These are phyloP conservation scores for Cicer pinnatifidum DNA, from an alignment of 306 rosid species.

Conservation along the genomic window DNA sequence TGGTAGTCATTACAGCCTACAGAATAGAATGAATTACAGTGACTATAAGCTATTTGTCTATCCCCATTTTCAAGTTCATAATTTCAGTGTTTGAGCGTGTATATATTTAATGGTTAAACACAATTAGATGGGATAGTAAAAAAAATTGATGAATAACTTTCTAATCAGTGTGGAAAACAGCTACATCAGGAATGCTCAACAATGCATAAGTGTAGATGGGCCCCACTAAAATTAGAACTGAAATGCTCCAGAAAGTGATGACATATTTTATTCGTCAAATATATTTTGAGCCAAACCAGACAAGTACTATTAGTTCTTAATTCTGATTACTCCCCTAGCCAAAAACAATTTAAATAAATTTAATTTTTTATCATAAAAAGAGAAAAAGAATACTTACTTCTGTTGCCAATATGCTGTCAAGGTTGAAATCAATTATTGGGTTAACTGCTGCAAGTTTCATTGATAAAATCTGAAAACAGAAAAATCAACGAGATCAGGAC, in stretches of 20 bases:
- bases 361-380: background rate
- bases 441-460: constrained; percentile 93
- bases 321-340: constrained; percentile 26
- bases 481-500: constrained; percentile 44
- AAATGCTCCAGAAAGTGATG: constrained; percentile 15
- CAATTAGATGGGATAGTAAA: constrained; percentile 17
- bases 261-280: constrained; percentile 19
- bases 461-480: constrained; percentile 78
- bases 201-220: background rate
- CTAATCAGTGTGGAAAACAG: constrained; percentile 20
- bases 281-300: constrained; percentile 17
- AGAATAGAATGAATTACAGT: constrained; percentile 20
- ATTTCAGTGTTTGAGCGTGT: constrained; percentile 24
- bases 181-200: constrained; percentile 18
- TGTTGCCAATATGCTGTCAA: constrained; percentile 69
- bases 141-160: constrained; percentile 3
- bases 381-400: constrained; percentile 64
- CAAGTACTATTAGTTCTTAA: background rate
- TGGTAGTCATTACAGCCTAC: constrained; percentile 25
- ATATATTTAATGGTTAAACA: constrained; percentile 28
- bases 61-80: constrained; percentile 27
- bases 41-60: constrained; percentile 8
- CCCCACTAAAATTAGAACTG: constrained; percentile 9
- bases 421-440: constrained; percentile 83
- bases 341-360: constrained; percentile 1